phyloP scores from a whole-genome alignment of 2,329 filamentous ascomycete genomes.

The Fusarium sp. region DNA sequence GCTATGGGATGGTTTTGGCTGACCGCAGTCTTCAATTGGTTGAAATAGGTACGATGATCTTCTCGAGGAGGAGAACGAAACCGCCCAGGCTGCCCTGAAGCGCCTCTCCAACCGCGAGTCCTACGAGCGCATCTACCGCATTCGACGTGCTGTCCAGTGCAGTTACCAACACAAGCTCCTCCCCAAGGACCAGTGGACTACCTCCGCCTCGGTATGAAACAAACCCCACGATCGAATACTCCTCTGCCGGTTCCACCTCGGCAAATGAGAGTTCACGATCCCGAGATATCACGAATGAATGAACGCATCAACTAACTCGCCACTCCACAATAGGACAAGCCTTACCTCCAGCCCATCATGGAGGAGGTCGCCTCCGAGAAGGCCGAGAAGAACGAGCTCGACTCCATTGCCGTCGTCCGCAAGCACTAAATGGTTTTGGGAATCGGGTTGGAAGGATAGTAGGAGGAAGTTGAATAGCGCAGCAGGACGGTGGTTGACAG shows the following conservation, averaged over 20 bases:
- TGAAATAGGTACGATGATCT: slow-evolving; percentile 86
- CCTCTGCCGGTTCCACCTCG: slow-evolving; percentile 28
- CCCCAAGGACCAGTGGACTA: slow-evolving; percentile 72
- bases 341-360: slow-evolving; percentile 68
- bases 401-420: slow-evolving; percentile 65
- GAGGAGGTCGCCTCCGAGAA: slow-evolving; percentile 63
- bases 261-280: slow-evolving; percentile 39
- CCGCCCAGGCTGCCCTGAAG: slow-evolving; percentile 88
- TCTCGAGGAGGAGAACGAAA: slow-evolving; percentile 91
- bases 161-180: slow-evolving; percentile 74
- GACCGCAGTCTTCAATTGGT: slow-evolving; percentile 38
- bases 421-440: slow-evolving; percentile 56
- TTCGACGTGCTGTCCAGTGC: slow-evolving; percentile 92
- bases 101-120: slow-evolving; percentile 89
- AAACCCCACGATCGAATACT: slow-evolving; percentile 1
- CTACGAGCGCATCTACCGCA: slow-evolving; percentile 97
- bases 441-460: slow-evolving; percentile 18
- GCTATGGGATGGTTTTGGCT: slow-evolving; percentile 35
- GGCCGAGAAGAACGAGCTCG: slow-evolving; percentile 66
- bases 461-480: slow-evolving; percentile 31
- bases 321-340: slow-evolving; percentile 58
- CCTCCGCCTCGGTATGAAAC: slow-evolving; percentile 63
- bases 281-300: slow-evolving; percentile 25
- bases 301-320: slow-evolving; percentile 34
- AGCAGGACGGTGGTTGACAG: slow-evolving; percentile 42